phyloP scores from a whole-genome alignment of 257 asterid species.

The Echium plantagineum region DNA sequence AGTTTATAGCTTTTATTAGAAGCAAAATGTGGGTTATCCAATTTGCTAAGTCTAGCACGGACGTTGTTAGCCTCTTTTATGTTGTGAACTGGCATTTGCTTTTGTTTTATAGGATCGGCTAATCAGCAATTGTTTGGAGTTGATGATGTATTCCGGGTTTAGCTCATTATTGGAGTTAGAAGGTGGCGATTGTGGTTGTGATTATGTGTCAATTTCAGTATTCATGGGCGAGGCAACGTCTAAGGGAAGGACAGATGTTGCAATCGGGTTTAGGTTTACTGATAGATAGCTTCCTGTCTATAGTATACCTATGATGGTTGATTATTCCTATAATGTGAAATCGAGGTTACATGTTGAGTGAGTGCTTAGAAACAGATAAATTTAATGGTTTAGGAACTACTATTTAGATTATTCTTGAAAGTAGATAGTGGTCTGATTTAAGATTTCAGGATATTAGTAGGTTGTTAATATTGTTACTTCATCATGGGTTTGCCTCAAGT shows the following conservation, averaged over 20 bases:
- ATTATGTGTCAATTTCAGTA: constrained; percentile 17
- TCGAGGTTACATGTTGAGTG: background rate
- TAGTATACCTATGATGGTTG: constrained; percentile 1
- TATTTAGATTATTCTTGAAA: background rate
- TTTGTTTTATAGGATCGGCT: background rate
- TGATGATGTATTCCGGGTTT: constrained; percentile 26
- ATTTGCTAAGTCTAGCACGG: background rate
- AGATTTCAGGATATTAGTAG: constrained; percentile 5
- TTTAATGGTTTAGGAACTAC: background rate
- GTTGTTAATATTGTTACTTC: constrained; percentile 1
- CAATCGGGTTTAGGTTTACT: constrained; percentile 16
- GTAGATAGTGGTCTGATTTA: constrained; percentile 8
- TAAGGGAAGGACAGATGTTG: constrained; percentile 13
- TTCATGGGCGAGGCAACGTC: constrained; percentile 20
- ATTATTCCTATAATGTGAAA: constrained; percentile 4
- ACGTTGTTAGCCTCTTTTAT: background rate
- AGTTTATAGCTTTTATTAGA: background rate
- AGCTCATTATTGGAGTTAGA: constrained; percentile 17
- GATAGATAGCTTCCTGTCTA: constrained; percentile 18
- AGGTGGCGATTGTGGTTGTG: constrained; percentile 21
- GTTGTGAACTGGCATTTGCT: background rate
- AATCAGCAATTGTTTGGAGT: background rate
- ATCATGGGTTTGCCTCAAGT: constrained; percentile 81
- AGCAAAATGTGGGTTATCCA: background rate
- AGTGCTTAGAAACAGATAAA: background rate